Base-by-base conservation (phyloP, 768 basidiomycete species). In the Rossbeevera mucosa region DNA sequence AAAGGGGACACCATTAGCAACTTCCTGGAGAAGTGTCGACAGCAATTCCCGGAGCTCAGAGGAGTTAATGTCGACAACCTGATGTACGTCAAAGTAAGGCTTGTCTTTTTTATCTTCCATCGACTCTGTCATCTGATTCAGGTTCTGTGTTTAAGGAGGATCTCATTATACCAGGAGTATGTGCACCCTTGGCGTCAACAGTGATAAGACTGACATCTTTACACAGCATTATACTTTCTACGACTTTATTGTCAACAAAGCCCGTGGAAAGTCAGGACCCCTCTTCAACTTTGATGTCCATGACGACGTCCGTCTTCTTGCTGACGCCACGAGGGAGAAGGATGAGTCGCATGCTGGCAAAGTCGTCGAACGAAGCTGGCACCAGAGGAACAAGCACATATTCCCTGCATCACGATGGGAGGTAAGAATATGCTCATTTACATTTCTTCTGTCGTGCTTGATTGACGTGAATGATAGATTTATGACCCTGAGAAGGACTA, bases 251-350 rank as follows among this genome's bases (percentile, higher is more conserved):
- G 77, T 98, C 61, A 98, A 98, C 78, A 97, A 96, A 72, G 94
- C 94, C 7, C 85, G 96, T 21, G 96, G 96, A 24, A 99, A 99
- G 71, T 96, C 94, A 0, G 96, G 96, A 0, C 96, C 96, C 5
- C 72, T 99, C 50, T 99, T 99, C 75, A 96, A 89, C 69, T 99
- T 99, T 64, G 96, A 99, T 70, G 96, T 98, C 6, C 96, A 99
- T 68, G 96, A 99, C 65, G 96, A 99, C 66, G 91, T 99, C 4
- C 88, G 96, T 16, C 70, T 99, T 57, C 76, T 97, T 20, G 86
- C 91, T 21, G 96, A 99, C 64, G 96, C 95, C 2, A 92, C 94
- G 1, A 82, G 86, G 59, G 96, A 99, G 72, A 98, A 98, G 71
- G 94, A 99, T 60, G 96, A 99, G 70, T 94, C 91, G 16, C 96